Conservation (phyloP, 208 protist genomes). For the Trypanosoma cruzi region DNA sequence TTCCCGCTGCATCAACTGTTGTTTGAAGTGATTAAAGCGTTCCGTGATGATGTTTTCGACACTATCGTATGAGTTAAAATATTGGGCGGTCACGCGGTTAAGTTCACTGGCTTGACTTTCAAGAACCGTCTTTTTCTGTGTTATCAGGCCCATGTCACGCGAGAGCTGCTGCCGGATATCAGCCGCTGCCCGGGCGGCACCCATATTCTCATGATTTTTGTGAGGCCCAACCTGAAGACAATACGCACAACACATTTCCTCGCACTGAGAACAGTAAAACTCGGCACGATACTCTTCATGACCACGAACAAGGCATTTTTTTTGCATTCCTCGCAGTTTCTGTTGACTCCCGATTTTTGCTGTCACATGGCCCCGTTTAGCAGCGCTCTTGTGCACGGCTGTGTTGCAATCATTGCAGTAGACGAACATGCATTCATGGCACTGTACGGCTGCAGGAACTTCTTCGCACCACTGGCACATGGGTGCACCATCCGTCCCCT, state of each 20-base stretch:
- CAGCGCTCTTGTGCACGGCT: slow-evolving; percentile 79
- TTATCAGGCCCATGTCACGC: slow-evolving; percentile 46
- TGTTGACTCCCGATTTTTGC: slow-evolving; percentile 39
- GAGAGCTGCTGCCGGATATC: slow-evolving; percentile 66
- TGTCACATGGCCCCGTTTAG: slow-evolving; percentile 58
- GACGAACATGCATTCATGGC: slow-evolving; percentile 64
- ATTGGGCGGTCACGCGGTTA: slow-evolving; percentile 56
- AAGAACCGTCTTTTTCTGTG: slow-evolving; percentile 44
- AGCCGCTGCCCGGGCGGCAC: slow-evolving; percentile 44
- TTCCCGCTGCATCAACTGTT: slow-evolving; percentile 76
- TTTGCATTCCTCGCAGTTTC: slow-evolving; percentile 38
- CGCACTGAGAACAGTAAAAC: slow-evolving; percentile 80
- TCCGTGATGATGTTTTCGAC: slow-evolving; percentile 73
- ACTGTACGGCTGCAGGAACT: slow-evolving; percentile 49
- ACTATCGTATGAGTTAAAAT: slow-evolving; percentile 67
- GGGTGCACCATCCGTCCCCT: slow-evolving; percentile 33
- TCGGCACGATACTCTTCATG: slow-evolving; percentile 84
- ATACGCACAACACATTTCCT: slow-evolving; percentile 86
- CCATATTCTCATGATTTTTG: slow-evolving; percentile 56
- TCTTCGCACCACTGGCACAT: slow-evolving; percentile 86
- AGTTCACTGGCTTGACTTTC: slow-evolving; percentile 70
- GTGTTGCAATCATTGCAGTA: slow-evolving; percentile 71
- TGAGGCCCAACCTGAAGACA: slow-evolving; percentile 83
- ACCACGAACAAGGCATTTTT: slow-evolving; percentile 45
- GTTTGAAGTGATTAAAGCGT: slow-evolving; percentile 65